Percentiles rank a stretch among this genome's conserved stretches.
phyloP scores from a whole-genome alignment of 2,329 filamentous ascomycete genomes.

The Didymella arachidicola region DNA sequence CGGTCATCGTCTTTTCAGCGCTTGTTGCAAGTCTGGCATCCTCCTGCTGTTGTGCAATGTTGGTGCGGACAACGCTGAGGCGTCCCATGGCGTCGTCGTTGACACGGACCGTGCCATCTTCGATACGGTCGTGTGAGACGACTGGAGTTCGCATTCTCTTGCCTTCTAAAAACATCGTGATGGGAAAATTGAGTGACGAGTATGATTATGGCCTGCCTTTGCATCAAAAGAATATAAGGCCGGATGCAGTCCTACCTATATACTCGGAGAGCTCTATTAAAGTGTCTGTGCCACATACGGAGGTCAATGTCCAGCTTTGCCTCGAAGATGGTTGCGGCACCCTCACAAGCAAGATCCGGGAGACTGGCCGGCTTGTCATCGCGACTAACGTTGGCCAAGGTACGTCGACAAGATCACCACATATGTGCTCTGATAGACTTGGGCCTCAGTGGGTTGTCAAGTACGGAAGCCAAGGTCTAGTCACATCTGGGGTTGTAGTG shows the following conservation, averaged over 20 bases:
- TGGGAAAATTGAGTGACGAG: not conserved
- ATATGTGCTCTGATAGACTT: not conserved
- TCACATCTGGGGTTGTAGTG: constrained; percentile 9
- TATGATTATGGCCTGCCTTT: not conserved
- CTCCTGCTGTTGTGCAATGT: constrained; percentile 19
- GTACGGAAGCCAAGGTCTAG: constrained; percentile 14
- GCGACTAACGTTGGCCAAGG: constrained; percentile 1
- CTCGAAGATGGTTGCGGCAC: constrained; percentile 12
- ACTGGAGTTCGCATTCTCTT: constrained; percentile 14
- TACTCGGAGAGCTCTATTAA: not conserved
- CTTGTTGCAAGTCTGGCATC: constrained; percentile 20
- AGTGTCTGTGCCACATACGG: constrained; percentile 1
- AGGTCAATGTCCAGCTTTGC: constrained; percentile 8
- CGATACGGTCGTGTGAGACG: constrained; percentile 5
- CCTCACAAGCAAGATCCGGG: not conserved
- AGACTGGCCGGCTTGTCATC: constrained; percentile 2
- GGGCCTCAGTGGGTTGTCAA: constrained; percentile 5
- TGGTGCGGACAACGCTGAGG: constrained; percentile 17
- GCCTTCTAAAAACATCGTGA: constrained; percentile 14
- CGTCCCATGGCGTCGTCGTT: constrained; percentile 21
- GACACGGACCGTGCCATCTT: constrained; percentile 18
- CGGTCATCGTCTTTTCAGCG: constrained; percentile 22
- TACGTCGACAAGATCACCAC: constrained; percentile 15
- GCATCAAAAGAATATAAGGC: not conserved
- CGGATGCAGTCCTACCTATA: constrained; percentile 5